Base-by-base conservation (phyloP, 441 rosid species). In the Syzygium malaccense region DNA sequence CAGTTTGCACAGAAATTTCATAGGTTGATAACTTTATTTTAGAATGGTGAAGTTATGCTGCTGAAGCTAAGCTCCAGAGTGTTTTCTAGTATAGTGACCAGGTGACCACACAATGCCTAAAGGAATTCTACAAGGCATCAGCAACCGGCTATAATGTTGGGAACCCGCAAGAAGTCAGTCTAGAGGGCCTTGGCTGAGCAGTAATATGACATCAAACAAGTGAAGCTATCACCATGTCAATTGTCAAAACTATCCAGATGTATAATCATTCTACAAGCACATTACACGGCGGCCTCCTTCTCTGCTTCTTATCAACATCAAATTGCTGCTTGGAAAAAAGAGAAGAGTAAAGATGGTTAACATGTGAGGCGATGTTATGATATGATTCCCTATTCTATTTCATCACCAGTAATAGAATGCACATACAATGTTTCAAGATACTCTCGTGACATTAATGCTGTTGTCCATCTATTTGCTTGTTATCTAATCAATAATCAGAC, bases 301-400 rank as follows among this genome's bases (percentile, higher is more conserved):
- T 91, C 33, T 92, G 91, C 91, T 93, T 92, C 91, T 86, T 90
- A 37, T 93, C 93, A 54, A 92, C 94, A 3, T 92, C 93, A 83
- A 53, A 64, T 33, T 88, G 85, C 95, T 95, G 95, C 86, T 88
- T 14, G 26, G 37, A 3, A 17, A 17, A 55, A 28, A 75, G n/a
- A 30, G 10, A 37, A 37, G 48, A 53, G 41, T 9, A 53, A 7
- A 68, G 17, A 79, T 32, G 25, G 33, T 45, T 68, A 51, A 32
- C 51, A 87, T 3, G 49, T 71, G 48, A 71, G 49, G 80, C 4
- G 5, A 71, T 20, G 12, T 37, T 20, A 37, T 71, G 15, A 71
- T 71, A 20, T 20, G 17, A 37, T 71, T 37, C 15, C 26, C 80
- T 71, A 37, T 71, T 71, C 49, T 23, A 41, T 71, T 6, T 37